Conservation (phyloP, 257 asterid species). For the Gentiana dahurica region DNA sequence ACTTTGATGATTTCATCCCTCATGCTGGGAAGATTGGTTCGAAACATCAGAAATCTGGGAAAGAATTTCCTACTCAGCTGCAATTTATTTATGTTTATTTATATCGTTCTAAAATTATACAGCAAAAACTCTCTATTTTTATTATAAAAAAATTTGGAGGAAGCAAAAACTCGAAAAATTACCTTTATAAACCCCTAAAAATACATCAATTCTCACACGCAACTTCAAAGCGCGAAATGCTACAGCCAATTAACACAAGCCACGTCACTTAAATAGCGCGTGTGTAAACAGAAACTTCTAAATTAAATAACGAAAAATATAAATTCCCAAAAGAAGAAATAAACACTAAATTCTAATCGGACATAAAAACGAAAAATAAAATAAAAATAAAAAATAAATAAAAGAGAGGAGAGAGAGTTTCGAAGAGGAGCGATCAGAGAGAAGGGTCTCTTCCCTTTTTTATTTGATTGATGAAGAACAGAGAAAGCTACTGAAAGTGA, state of each 20-base stretch:
- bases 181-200: background rate
- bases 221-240: too few relatives aligned
- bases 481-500: background rate
- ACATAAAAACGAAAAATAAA: slow-evolving; percentile 33
- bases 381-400: slow-evolving; percentile 23
- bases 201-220: too few relatives aligned
- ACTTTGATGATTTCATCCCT: too few relatives aligned
- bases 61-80: too few relatives aligned
- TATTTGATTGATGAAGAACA: slow-evolving; percentile 16
- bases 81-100: too few relatives aligned
- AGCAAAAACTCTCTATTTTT: too few relatives aligned
- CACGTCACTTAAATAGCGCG: slow-evolving; percentile 3
- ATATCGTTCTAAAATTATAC: too few relatives aligned
- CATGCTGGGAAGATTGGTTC: too few relatives aligned
- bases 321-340: slow-evolving; percentile 1
- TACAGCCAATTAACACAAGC: background rate
- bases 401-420: slow-evolving; percentile 25
- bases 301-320: slow-evolving; percentile 10
- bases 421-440: slow-evolving; percentile 59
- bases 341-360: slow-evolving; percentile 25
- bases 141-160: too few relatives aligned
- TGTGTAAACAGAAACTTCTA: background rate
- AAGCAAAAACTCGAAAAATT: too few relatives aligned
- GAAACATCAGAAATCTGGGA: too few relatives aligned
- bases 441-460: slow-evolving; percentile 54